Evolutionary conservation across 495 filamentous ascomycete species (phyloP), one percentile per base, ranked within the genome.

Genomic region (Xylaria telfairii): DNA sequence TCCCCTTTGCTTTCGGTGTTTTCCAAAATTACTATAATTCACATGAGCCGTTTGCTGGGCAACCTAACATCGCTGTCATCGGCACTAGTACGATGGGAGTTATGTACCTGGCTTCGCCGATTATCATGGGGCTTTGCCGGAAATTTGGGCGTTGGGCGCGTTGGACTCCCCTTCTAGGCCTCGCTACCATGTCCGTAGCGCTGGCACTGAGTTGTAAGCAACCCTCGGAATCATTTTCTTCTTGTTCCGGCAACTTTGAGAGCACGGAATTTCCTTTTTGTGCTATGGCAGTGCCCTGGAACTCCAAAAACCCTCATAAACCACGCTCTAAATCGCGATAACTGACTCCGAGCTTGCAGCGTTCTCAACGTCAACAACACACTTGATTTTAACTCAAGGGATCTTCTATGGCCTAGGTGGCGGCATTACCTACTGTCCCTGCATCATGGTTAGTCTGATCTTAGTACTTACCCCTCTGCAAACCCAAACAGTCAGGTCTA

Each of bases 1-100:
- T 91, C 71, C 84, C 89, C 0, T 87, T 86, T 59, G 83, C 86
- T 0, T 90, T 83, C 67, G 89, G 89, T 41, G 77, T 90, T 13
- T 90, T 90, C 72, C 86, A 90, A 71, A 81, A 84, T 28, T 89
- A 90, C 74, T 90, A 88, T 70, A 78, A 68, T 49, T 80, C 73
- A 53, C 79, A 84, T 71, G 77, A 77, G 46, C 83, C 82, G 19
- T 86, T 83, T 53, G 75, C 74, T 30, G 71, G 74, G 4, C 76
- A 77, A n/a, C 26, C 67, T 76, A 75, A 84, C 81, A 71, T 87
- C 82, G 75, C 75, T 63, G 76, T 76, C 1, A 78, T 84, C 66
- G 83, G 83, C 7, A 83, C 81, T 19, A 82, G 81, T 30, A 74
- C 47, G n/a, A 65, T 70, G 68, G 84, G 85, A 4, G 81, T 87